phyloP scores from a whole-genome alignment of 1,139 yeast species.

The Diutina sp. region DNA sequence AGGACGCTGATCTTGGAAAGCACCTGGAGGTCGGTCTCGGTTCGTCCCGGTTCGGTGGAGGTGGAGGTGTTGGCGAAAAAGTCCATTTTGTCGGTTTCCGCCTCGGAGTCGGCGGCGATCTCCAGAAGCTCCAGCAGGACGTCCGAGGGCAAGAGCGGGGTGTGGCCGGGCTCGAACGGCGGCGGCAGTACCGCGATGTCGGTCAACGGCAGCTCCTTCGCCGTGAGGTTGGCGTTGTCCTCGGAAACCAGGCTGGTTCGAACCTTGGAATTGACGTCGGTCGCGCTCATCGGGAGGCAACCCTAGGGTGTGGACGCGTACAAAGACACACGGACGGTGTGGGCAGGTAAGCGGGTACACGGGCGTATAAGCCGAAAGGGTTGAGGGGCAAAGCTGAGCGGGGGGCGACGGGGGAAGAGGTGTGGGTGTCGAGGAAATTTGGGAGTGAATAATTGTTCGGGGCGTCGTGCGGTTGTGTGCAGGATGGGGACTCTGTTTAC shows the following conservation, averaged over 20 bases:
- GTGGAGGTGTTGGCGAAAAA: conserved; percentile 22
- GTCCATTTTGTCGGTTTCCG: conserved; percentile 71
- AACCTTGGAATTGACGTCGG: background rate
- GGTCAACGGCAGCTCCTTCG: conserved; percentile 23
- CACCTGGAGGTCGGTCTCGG: conserved; percentile 25
- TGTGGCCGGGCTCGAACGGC: conserved; percentile 13
- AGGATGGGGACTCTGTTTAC: background rate
- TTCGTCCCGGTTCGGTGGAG: conserved; percentile 10
- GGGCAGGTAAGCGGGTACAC: background rate
- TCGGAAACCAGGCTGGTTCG: background rate
- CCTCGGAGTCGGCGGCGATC: conserved; percentile 58
- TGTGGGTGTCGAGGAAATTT: background rate
- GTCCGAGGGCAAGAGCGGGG: background rate
- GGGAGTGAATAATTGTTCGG: background rate
- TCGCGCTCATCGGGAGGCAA: background rate
- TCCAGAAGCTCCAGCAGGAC: conserved; percentile 34
- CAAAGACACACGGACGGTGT: background rate
- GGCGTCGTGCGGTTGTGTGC: background rate
- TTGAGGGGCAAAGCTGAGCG: background rate
- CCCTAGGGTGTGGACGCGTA: background rate
- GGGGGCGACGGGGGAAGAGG: background rate
- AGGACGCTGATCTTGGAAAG: conserved; percentile 27
- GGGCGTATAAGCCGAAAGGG: background rate
- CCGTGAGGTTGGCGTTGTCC: conserved; percentile 3
- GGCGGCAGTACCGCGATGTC: conserved; percentile 31